A percentile compares a stretch with the other conserved stretches of the same genome.
Evolutionary conservation across 1,284 basidiomycete species (phyloP).

Genomic region (Sphaerobolus stellatus): DNA sequence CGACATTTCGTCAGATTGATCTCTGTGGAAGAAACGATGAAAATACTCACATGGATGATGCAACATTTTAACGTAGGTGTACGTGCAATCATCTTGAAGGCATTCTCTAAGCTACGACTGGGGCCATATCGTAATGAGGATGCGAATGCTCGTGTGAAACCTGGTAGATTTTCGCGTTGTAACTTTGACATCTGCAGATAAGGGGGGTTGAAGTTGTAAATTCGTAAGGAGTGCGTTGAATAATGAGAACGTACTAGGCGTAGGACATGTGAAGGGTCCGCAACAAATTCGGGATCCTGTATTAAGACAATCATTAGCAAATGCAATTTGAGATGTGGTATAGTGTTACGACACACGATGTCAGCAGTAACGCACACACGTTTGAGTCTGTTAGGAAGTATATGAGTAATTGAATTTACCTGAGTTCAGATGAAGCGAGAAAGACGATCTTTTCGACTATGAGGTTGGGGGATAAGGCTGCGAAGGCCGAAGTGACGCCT

Average conservation of each 20-base stretch:
- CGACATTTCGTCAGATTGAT: not conserved
- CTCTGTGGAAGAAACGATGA: not conserved
- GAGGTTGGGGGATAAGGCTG: constrained; percentile 65
- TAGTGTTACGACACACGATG: not conserved
- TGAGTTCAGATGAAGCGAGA: constrained; percentile 64
- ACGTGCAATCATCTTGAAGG: not conserved
- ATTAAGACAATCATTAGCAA: not conserved
- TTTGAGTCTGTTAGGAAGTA: not conserved
- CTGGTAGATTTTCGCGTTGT: not conserved
- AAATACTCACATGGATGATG: not conserved
- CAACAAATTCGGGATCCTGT: not conserved
- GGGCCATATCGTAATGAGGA: not conserved
- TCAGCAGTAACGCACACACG: not conserved
- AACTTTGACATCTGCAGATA: not conserved
- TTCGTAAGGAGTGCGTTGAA: not conserved
- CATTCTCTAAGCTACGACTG: not conserved
- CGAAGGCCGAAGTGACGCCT: constrained; percentile 67
- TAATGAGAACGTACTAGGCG: not conserved
- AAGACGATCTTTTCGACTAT: constrained; percentile 62
- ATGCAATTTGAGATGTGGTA: not conserved
- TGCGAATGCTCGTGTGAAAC: not conserved
- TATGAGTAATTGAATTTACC: no score
- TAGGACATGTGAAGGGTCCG: not conserved
- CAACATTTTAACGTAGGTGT: not conserved
- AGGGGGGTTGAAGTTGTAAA: not conserved